Percentiles rank a stretch among this genome's conserved stretches.
Conservation (phyloP, 2,329 filamentous ascomycete species). For the Cladosporium sp. region DNA sequence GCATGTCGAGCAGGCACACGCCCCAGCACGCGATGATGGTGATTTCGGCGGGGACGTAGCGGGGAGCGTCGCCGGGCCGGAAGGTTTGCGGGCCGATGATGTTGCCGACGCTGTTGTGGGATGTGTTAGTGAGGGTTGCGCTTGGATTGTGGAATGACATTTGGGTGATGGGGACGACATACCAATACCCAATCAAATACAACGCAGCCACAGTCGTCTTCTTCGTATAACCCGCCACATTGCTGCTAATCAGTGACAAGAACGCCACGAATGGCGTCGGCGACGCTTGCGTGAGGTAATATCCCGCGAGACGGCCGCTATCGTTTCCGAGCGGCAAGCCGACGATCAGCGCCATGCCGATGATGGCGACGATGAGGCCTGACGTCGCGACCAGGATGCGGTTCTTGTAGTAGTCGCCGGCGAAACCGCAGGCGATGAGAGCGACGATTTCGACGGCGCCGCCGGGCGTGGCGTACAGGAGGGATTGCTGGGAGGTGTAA, state of each 20-base stretch:
- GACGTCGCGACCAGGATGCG: conserved; percentile 58
- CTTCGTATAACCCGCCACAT: conserved; percentile 62
- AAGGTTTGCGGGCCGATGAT: conserved; percentile 63
- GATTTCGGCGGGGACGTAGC: conserved; percentile 65
- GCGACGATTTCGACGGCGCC: conserved; percentile 66
- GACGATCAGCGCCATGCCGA: conserved; percentile 67
- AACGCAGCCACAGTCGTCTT: conserved; percentile 61
- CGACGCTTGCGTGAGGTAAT: conserved; percentile 64
- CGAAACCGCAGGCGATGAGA: conserved; percentile 57
- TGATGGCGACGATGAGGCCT: conserved; percentile 56
- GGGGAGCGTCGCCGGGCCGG: conserved; percentile 56
- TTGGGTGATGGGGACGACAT: conserved; percentile 48
- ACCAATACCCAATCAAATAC: conserved; percentile 48
- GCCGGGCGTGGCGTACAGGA: conserved; percentile 66
- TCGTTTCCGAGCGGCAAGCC: conserved; percentile 61
- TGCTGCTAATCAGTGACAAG: conserved; percentile 64
- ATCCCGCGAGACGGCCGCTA: conserved; percentile 60
- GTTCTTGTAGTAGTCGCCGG: conserved; percentile 60
- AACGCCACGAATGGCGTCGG: conserved; percentile 66
- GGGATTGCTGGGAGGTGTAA: conserved; percentile 62
- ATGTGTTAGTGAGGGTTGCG: conserved; percentile 34
- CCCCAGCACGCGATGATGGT: conserved; percentile 63
- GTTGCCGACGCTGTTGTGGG: conserved; percentile 49
- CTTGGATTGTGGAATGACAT: conserved; percentile 36
- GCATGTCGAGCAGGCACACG: conserved; percentile 55